Conservation (phyloP, 257 asterid genomes). For the Hygrophila difformis region DNA sequence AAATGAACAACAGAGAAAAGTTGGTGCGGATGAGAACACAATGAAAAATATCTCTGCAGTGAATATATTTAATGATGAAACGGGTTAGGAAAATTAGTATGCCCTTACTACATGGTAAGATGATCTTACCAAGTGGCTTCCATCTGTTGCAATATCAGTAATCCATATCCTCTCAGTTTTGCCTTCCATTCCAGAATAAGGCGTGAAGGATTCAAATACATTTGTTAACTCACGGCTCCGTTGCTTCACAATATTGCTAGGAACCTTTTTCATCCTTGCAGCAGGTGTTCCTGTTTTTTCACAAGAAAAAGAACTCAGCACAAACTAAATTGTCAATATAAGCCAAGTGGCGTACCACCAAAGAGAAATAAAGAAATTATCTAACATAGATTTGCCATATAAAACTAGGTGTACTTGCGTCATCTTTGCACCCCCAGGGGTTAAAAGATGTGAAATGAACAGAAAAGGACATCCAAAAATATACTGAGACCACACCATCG, state of each 20-base stretch:
- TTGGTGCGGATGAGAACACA: neutral
- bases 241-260: constrained; percentile 77
- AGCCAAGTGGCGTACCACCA: neutral
- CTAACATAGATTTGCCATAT: no score
- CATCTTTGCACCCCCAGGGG: no score
- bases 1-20: neutral
- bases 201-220: constrained; percentile 77
- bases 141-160: constrained; percentile 87
- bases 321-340: neutral
- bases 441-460: no score
- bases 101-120: neutral
- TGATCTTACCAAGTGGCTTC: constrained; percentile 68
- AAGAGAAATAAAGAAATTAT: no score
- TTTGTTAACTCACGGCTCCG: constrained; percentile 85
- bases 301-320: constrained; percentile 1
- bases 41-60: no score
- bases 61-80: neutral
- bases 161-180: constrained; percentile 81
- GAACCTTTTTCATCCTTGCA: constrained; percentile 90
- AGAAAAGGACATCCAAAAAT: no score
- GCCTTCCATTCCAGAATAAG: constrained; percentile 82
- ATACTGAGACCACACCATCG: no score
- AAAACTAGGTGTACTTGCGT: no score
- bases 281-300: constrained; percentile 65
- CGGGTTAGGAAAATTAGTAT: neutral